A percentile compares a stretch with the other conserved stretches of the same genome.
Evolutionary conservation across 176 grass and related monocot species (phyloP).

Genomic region (Oryza longistaminata): DNA sequence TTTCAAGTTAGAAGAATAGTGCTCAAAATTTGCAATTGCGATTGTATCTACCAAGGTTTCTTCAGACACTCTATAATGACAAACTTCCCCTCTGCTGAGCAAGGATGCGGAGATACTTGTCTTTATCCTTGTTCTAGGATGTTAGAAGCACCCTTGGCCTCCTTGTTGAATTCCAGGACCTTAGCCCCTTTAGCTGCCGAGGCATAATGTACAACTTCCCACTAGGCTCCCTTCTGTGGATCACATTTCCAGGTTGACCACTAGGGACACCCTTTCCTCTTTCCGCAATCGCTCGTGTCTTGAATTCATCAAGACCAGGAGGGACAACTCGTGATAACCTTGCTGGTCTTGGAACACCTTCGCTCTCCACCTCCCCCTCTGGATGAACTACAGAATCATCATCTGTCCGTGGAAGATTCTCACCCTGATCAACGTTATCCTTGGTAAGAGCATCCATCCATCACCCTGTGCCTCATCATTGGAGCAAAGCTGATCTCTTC

Average conservation of each 20-base stretch:
- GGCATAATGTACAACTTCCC: slow-evolving; percentile 93
- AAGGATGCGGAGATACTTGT: slow-evolving; percentile 95
- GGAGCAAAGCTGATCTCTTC: slow-evolving; percentile 25
- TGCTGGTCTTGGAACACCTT: slow-evolving; percentile 39
- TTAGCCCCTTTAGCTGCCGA: slow-evolving; percentile 83
- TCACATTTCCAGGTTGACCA: slow-evolving; percentile 53
- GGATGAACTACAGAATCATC: slow-evolving; percentile 31
- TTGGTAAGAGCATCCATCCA: slow-evolving; percentile 27
- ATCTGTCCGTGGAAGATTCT: slow-evolving; percentile 1
- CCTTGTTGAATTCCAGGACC: slow-evolving; percentile 84
- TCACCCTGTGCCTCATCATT: slow-evolving; percentile 20
- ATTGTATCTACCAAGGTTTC: slow-evolving; percentile 92
- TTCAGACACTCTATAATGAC: slow-evolving; percentile 93
- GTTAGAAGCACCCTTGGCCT: slow-evolving; percentile 91
- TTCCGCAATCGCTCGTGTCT: slow-evolving; percentile 65
- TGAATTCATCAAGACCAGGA: slow-evolving; percentile 86
- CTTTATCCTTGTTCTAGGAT: slow-evolving; percentile 97
- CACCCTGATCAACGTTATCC: slow-evolving; percentile 32
- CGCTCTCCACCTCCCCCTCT: slow-evolving; percentile 43
- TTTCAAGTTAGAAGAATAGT: slow-evolving; percentile 89
- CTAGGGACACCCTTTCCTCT: slow-evolving; percentile 54
- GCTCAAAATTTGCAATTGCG: slow-evolving; percentile 93
- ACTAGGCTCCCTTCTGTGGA: slow-evolving; percentile 82
- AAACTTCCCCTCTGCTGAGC: slow-evolving; percentile 87
- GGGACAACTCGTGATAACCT: slow-evolving; percentile 61